These are phyloP conservation scores for Adansonia digitata DNA, from an alignment of 345 rosid species.

Conservation along the genomic window DNA sequence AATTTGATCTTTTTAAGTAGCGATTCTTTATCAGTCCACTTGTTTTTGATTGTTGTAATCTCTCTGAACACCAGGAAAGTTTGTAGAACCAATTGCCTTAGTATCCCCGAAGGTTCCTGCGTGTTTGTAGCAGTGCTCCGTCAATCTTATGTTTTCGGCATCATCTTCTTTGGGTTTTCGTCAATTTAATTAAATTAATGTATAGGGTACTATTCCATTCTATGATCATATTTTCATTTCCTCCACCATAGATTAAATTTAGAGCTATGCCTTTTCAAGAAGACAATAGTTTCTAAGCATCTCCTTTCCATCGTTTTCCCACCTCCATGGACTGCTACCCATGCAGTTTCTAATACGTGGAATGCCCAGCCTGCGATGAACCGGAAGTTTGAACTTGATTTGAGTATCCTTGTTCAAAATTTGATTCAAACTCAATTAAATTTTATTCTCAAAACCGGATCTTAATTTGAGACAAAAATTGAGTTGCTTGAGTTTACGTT, in stretches of 20 bases:
- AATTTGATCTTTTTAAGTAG: not conserved
- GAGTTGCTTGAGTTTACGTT: no score
- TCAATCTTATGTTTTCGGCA: not conserved
- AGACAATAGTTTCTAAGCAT: no score
- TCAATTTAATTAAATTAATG: not conserved
- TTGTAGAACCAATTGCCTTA: not conserved
- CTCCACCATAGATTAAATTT: not conserved
- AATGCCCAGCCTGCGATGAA: no score
- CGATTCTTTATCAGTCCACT: not conserved
- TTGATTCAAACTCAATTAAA: no score
- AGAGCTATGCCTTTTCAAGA: not conserved
- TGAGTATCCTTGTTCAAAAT: no score
- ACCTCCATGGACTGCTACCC: no score
- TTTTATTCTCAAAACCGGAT: no score
- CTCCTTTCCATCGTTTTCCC: no score
- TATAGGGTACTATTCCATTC: slow-evolving; percentile 8
- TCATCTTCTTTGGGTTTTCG: not conserved
- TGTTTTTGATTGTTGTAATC: not conserved
- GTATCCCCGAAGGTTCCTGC: not conserved
- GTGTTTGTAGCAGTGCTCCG: not conserved
- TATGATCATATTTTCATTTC: not conserved
- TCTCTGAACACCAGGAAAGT: not conserved
- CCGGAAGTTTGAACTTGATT: no score
- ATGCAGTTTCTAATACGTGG: no score
- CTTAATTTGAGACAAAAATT: no score